Percentiles rank a stretch among this genome's conserved stretches.
Conservation (phyloP, 805 yeast species). For the Starmerella tilneyi region DNA sequence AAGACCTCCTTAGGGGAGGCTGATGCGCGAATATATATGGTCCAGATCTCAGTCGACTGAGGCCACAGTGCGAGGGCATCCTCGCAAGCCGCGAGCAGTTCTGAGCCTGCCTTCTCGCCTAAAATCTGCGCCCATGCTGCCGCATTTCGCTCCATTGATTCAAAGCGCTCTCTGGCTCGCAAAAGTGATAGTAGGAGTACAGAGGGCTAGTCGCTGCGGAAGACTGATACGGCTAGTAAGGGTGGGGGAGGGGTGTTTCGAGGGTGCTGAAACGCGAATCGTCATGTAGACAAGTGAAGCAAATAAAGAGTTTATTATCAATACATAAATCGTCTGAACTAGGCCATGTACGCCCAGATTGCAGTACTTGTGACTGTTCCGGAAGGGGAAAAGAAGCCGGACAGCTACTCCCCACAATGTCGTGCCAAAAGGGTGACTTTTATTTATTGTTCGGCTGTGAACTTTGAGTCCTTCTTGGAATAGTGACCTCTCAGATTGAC, state of each 20-base stretch:
- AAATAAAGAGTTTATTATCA: not conserved
- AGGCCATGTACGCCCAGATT: too few relatives aligned
- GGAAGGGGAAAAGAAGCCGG: too few relatives aligned
- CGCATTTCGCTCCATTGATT: constrained; percentile 5
- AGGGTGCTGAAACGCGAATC: too few relatives aligned
- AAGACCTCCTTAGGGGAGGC: constrained; percentile 45
- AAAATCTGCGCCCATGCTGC: constrained; percentile 3
- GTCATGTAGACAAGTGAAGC: not conserved
- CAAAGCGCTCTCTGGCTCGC: not conserved
- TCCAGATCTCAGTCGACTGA: constrained; percentile 63
- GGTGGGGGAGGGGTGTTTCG: too few relatives aligned
- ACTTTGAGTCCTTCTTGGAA: constrained; percentile 36
- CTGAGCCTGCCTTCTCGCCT: not conserved
- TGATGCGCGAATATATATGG: constrained; percentile 55
- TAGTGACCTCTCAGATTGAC: constrained; percentile 71
- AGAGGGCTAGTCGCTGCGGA: not conserved
- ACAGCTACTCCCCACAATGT: too few relatives aligned
- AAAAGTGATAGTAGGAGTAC: not conserved
- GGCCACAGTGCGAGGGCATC: constrained; percentile 56
- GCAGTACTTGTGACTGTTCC: too few relatives aligned
- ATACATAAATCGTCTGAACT: constrained; percentile 2
- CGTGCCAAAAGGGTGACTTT: too few relatives aligned
- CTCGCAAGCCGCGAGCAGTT: constrained; percentile 29
- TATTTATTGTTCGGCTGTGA: not conserved
- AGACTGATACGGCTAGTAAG: too few relatives aligned